phyloP scores from a whole-genome alignment of 805 yeast species.

The Diddensiella transvaalensis region DNA sequence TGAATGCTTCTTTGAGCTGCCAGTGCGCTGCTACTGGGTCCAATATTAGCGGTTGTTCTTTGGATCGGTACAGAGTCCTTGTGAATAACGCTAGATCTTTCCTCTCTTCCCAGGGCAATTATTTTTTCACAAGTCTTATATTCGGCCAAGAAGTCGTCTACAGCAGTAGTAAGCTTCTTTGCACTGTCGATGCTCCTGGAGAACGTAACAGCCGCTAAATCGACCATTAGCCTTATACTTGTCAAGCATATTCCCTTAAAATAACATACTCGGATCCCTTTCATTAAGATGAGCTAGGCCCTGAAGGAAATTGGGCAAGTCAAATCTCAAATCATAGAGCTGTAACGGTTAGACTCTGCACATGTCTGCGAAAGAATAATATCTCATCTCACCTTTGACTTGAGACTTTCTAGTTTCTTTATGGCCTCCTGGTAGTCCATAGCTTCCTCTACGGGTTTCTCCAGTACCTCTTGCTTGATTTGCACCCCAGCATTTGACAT shows the following conservation, averaged over 20 bases:
- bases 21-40: neutral
- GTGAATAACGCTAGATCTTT: neutral
- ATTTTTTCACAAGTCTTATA: constrained; percentile 10
- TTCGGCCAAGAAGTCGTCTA: constrained; percentile 13
- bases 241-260: neutral
- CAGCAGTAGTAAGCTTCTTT: constrained; percentile 10
- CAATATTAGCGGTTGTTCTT: neutral
- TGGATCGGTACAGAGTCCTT: neutral
- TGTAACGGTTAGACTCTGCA: neutral
- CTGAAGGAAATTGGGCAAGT: constrained; percentile 19
- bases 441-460: neutral
- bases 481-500: neutral
- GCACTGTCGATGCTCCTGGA: constrained; percentile 11
- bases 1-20: constrained; percentile 1
- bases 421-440: constrained; percentile 17
- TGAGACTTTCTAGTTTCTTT: constrained; percentile 14
- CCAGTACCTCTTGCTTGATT: neutral
- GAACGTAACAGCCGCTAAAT: constrained; percentile 13
- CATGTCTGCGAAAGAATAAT: neutral
- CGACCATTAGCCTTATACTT: neutral
- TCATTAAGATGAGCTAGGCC: constrained; percentile 22
- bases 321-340: constrained; percentile 18
- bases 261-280: constrained; percentile 15
- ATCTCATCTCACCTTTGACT: constrained; percentile 6
- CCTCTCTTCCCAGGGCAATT: constrained; percentile 13